Evolutionary conservation across 2,329 filamentous ascomycete species (phyloP).

Genomic region (Diplodia scrobiculata): DNA sequence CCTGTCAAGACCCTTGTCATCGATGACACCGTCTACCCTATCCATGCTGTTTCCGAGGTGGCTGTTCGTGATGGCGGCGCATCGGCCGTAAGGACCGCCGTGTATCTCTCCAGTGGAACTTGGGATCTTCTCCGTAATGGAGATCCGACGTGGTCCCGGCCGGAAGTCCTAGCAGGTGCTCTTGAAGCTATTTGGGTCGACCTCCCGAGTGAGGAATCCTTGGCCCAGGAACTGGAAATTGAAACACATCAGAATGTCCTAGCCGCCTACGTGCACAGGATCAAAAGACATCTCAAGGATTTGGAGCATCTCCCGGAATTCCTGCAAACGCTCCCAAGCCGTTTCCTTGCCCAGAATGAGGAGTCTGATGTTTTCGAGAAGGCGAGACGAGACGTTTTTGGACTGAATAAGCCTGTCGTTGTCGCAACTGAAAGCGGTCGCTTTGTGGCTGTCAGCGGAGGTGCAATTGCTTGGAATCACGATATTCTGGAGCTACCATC

Average conservation of each 20-base stretch:
- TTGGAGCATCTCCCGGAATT: constrained; percentile 75
- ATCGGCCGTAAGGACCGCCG: constrained; percentile 76
- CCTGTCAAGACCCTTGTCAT: constrained; percentile 51
- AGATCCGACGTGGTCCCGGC: constrained; percentile 74
- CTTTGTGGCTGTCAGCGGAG: constrained; percentile 74
- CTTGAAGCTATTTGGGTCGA: constrained; percentile 80
- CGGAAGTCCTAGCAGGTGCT: constrained; percentile 79
- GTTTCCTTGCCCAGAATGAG: constrained; percentile 65
- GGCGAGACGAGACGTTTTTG: constrained; percentile 73
- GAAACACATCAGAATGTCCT: constrained; percentile 81
- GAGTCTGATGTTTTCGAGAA: constrained; percentile 45
- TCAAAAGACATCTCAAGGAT: constrained; percentile 79
- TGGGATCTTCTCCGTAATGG: constrained; percentile 86
- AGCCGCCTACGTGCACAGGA: constrained; percentile 82
- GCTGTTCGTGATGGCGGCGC: constrained; percentile 67
- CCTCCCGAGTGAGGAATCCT: constrained; percentile 68
- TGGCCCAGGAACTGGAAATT: constrained; percentile 78
- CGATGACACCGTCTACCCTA: constrained; percentile 39
- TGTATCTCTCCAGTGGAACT: constrained; percentile 66
- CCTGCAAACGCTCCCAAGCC: constrained; percentile 67
- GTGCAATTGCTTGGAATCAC: constrained; percentile 73
- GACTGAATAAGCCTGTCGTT: constrained; percentile 82
- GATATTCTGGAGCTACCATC: constrained; percentile 62
- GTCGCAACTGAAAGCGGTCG: constrained; percentile 78
- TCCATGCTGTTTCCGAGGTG: constrained; percentile 79